Evolutionary conservation across 768 basidiomycete species (phyloP).

Genomic region (Crucibulum laeve): DNA sequence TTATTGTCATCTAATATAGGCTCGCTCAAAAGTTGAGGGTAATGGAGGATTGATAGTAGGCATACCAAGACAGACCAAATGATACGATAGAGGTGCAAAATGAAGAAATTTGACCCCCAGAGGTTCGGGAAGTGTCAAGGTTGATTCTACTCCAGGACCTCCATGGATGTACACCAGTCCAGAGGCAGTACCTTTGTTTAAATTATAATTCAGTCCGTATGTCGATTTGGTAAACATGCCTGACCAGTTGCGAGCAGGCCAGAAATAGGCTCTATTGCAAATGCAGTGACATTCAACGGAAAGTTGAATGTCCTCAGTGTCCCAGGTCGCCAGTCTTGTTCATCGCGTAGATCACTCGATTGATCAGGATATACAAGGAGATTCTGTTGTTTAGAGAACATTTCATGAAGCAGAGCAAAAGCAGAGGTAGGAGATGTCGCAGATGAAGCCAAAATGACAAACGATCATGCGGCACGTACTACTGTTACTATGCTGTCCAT

Average conservation of each 20-base stretch:
- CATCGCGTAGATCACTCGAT: slow-evolving; percentile 52
- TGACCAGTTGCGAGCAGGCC: slow-evolving; percentile 60
- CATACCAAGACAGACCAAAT: slow-evolving; percentile 61
- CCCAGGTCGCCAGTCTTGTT: slow-evolving; percentile 53
- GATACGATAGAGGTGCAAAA: slow-evolving; percentile 51
- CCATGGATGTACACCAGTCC: slow-evolving; percentile 69
- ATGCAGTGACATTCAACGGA: slow-evolving; percentile 42
- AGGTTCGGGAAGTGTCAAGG: slow-evolving; percentile 40
- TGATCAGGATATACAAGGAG: slow-evolving; percentile 41
- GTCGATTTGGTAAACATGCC: slow-evolving; percentile 6
- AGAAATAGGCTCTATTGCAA: slow-evolving; percentile 57
- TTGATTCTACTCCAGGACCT: slow-evolving; percentile 55
- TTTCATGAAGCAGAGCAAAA: slow-evolving; percentile 13
- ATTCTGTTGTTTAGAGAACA: slow-evolving; percentile 37
- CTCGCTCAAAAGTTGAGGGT: not conserved
- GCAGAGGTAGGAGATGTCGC: not conserved
- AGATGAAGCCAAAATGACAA: too few species aligned
- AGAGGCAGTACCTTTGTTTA: slow-evolving; percentile 49
- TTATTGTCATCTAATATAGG: slow-evolving; percentile 42
- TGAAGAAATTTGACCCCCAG: slow-evolving; percentile 54
- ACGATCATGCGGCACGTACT: too few species aligned
- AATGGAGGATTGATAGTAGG: not conserved
- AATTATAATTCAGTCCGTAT: not conserved
- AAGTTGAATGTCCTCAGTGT: slow-evolving; percentile 44
- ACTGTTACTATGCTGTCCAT: too few species aligned